Percentiles rank a stretch among this genome's conserved stretches.
Conservation (phyloP, 2,329 filamentous ascomycete genomes). For the Bipolaris bicolor region DNA sequence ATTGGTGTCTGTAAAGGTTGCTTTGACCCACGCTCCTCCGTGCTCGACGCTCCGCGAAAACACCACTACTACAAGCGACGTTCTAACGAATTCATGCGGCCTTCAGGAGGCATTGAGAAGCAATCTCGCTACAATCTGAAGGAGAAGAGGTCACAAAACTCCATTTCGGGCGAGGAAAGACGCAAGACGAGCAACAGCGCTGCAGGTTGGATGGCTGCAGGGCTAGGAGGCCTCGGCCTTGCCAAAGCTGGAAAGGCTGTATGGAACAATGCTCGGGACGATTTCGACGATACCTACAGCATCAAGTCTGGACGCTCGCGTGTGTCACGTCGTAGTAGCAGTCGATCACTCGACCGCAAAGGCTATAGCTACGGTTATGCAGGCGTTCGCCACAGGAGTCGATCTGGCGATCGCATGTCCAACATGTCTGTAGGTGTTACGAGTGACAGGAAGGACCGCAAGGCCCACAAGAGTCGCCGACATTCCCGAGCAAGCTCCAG, state of each 20-base stretch:
- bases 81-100: conserved; percentile 53
- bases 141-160: conserved; percentile 40
- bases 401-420: conserved; percentile 44
- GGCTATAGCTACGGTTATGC: conserved; percentile 55
- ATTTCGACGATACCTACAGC: conserved; percentile 67
- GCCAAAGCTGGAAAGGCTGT: conserved; percentile 61
- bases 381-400: conserved; percentile 48
- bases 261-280: conserved; percentile 56
- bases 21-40: conserved; percentile 65
- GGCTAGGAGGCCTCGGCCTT: conserved; percentile 61
- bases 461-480: conserved; percentile 43
- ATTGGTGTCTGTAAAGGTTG: conserved; percentile 70
- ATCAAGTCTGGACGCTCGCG: conserved; percentile 59
- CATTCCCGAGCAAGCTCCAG: conserved; percentile 47
- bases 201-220: conserved; percentile 60
- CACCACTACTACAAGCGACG: conserved; percentile 60
- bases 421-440: conserved; percentile 44
- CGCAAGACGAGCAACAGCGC: conserved; percentile 52
- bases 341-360: conserved; percentile 49
- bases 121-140: conserved; percentile 58
- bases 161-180: conserved; percentile 40
- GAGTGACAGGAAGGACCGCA: conserved; percentile 44
- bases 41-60: conserved; percentile 64
- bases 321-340: conserved; percentile 42
- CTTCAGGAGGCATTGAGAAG: conserved; percentile 63